Evolutionary conservation across 257 asterid genomes (phyloP), one percentile per base, ranked within the genome.

Genomic region (Echium plantagineum): DNA sequence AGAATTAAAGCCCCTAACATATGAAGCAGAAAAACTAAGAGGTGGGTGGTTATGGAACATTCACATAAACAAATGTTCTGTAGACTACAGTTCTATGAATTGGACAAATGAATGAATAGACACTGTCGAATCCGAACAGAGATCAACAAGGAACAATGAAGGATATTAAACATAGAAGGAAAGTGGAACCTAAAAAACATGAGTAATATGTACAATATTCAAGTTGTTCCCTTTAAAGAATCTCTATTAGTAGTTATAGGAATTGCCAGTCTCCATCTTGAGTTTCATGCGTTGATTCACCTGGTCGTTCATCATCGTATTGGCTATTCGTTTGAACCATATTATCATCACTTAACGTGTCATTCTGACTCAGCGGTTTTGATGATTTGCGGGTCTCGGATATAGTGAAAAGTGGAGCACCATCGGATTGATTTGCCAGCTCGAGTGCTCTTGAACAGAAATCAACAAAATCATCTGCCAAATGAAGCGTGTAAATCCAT

Each of bases 261-360:
- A 91, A 83, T 77, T 91, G 94, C 98, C 98, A 91, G 19, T 91
- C 98, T 30, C 87, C 98, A 71, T 85, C 98, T 57, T 80, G 86
- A n/a, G 70, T 74, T 60, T 68, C 58, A 61, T 60, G 72, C 61
- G 73, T 88, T 0, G 71, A 57, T 24, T 69, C 85, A 35, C 46
- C 46, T 35, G 46, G 46, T 35, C 12, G 46, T 7, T 7, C 46
- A 35, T 35, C 46, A 49, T 79, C 75, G 18, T 63, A 57, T 30
- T 76, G 57, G 55, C 67, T 78, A 62, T 68, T 57, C 42, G 77
- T 85, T 15, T 21, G 63, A 19, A 52, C 55, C 38, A 63, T 80
- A 5, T 64, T 46, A 24, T 65, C 67, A 28, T 59, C 66, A 20
- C 56, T 62, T 35, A 35, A 6, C 59, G 63, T 61, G 60, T 57